Evolutionary conservation across 805 yeast genomes (phyloP).

Genomic region (Candida odintsovae): DNA sequence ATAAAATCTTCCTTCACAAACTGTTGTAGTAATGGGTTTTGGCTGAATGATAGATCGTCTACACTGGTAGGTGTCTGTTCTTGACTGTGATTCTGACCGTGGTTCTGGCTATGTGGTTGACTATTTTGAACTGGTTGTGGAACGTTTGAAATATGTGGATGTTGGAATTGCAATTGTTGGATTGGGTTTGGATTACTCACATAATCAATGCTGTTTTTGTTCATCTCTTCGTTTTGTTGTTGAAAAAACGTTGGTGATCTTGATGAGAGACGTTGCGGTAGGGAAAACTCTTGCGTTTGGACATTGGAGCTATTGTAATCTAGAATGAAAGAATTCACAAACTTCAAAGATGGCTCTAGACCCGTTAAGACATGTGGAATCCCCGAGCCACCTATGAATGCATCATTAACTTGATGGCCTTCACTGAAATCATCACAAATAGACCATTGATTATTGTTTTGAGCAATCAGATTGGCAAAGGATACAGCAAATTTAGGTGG

Average conservation of each 20-base stretch:
- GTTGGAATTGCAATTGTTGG: neutral
- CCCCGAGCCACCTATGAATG: constrained; percentile 54
- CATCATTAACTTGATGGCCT: constrained; percentile 73
- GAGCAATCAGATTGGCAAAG: constrained; percentile 48
- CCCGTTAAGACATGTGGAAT: constrained; percentile 71
- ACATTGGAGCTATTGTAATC: constrained; percentile 36
- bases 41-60: neutral
- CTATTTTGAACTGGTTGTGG: neutral
- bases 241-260: constrained; percentile 15
- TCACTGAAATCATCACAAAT: constrained; percentile 82
- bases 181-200: constrained; percentile 7
- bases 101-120: neutral
- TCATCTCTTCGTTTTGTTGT: neutral
- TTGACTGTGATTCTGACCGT: no score
- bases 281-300: constrained; percentile 19
- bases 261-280: constrained; percentile 17
- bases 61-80: neutral
- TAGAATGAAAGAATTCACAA: constrained; percentile 46
- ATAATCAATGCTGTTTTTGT: constrained; percentile 6
- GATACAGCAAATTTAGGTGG: constrained; percentile 79
- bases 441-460: constrained; percentile 63
- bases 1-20: constrained; percentile 9
- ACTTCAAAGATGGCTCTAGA: constrained; percentile 41
- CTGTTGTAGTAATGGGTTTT: constrained; percentile 6
- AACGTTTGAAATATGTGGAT: neutral